Base-by-base conservation (phyloP, 306 rosid species). In the Citrullus colocynthis region DNA sequence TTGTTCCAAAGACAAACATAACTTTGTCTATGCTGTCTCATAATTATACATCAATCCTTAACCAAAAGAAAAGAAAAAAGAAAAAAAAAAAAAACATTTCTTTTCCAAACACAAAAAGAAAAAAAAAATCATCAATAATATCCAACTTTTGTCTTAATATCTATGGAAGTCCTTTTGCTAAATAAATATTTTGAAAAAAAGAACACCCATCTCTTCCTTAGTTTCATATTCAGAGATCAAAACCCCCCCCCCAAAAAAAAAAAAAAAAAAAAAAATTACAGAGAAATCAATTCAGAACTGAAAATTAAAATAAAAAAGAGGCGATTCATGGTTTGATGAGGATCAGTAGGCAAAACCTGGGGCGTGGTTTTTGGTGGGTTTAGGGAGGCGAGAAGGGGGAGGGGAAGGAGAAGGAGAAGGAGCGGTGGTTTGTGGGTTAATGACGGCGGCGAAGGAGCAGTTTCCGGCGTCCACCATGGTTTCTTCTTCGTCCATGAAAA, bases 401-500 rank as follows among this genome's bases (percentile, higher is more conserved):
- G 85, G 57, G 28, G 28, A 24, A 24, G 28, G 28, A 24, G 28
- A 24, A 12, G 93, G 79, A 14, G 41, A 28, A 4, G 77, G 1
- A 39, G 75, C n/a, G 55, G 75, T 44, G 65, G 55, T 39, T 36
- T 76, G 11, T 48, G 88, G 83, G 24, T 49, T 82, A 18, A 65
- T 9, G 58, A 80, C 86, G 1, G 90, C 89, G 17, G 83, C 78
- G 78, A 85, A 30, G 30, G 88, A 92, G 82, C 88, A 85, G 70
- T 87, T 85, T 8, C 82, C 85, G 32, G 74, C 54, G 51, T 81
- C 80, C 55, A 70, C 77, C 82, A 82, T 18, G 80, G 30, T 17
- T 45, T 91, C 97, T 81, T 89, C 93, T 81, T 92, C 97, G 63
- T 96, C 99, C 88, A 76, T 83, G 74, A 89, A 86, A 83, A 96